Conservation (phyloP, 225 moss, liverwort and hornwort species). For the Neckera pumila region DNA sequence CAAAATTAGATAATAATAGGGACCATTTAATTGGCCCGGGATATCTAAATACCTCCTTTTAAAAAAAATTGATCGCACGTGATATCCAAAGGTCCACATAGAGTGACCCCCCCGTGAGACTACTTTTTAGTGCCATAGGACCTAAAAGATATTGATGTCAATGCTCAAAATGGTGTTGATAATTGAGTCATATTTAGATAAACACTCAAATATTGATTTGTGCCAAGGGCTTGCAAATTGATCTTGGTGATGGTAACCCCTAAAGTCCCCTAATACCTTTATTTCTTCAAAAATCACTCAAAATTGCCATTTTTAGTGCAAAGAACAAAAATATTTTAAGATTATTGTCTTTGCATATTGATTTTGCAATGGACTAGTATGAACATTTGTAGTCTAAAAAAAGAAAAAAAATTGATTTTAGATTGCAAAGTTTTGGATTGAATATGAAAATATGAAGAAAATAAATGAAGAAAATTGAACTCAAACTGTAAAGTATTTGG, state of each 20-base stretch:
- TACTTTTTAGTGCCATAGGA: neutral
- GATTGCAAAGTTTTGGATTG: no score
- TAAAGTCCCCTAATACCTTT: neutral
- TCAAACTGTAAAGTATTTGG: no score
- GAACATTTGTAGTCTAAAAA: neutral
- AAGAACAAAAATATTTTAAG: neutral
- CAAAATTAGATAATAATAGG: no score
- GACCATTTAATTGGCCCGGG: no score
- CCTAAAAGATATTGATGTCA: neutral
- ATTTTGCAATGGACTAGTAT: neutral
- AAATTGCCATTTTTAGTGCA: neutral
- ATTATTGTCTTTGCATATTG: neutral
- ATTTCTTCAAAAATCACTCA: neutral
- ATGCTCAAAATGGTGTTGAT: neutral
- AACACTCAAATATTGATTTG: neutral
- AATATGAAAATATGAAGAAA: no score
- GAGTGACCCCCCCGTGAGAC: no score
- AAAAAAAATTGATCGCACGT: no score
- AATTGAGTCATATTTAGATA: neutral
- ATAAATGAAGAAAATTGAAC: no score
- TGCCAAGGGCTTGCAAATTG: neutral
- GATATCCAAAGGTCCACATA: no score
- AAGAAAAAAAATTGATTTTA: neutral
- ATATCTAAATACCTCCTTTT: no score
- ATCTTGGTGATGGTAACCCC: neutral